A percentile compares a stretch with the other conserved stretches of the same genome.
Evolutionary conservation across 208 protist species (phyloP).

Genomic region (Zelonia costaricensis): DNA sequence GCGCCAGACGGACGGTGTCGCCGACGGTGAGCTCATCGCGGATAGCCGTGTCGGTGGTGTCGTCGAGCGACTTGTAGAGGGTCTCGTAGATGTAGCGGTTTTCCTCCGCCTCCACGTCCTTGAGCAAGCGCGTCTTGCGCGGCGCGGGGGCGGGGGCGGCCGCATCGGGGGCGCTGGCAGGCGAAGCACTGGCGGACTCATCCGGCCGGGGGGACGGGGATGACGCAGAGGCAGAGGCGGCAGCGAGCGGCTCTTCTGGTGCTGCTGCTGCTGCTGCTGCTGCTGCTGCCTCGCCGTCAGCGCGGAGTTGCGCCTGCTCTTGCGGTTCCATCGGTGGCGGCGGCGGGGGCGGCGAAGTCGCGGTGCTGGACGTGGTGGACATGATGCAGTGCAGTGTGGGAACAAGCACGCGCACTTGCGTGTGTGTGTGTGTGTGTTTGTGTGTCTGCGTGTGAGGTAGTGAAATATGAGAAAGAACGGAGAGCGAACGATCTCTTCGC

Average conservation of each 20-base stretch:
- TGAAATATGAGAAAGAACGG: neutral
- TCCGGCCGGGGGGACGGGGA: neutral
- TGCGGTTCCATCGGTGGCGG: too few relatives aligned
- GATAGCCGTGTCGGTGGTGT: conserved; percentile 20
- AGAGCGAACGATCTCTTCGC: too few relatives aligned
- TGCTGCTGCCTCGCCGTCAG: too few relatives aligned
- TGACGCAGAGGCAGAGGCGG: too few relatives aligned
- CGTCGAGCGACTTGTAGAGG: conserved; percentile 63
- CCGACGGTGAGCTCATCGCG: conserved; percentile 31
- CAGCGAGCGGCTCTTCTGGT: too few relatives aligned
- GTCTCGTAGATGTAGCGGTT: conserved; percentile 57
- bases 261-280: too few relatives aligned
- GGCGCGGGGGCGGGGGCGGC: neutral
- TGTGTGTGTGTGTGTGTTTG: neutral
- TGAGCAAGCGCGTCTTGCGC: conserved; percentile 43
- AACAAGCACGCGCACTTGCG: neutral
- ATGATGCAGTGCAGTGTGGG: too few relatives aligned
- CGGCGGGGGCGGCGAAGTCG: too few relatives aligned
- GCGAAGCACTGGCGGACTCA: neutral
- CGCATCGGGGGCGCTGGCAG: neutral
- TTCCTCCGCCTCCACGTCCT: conserved; percentile 67
- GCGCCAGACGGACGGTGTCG: conserved; percentile 42
- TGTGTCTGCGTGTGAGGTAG: neutral
- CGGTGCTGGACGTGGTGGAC: too few relatives aligned
- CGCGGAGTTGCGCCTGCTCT: too few relatives aligned